Percentiles rank a stretch among this genome's conserved stretches.
Evolutionary conservation across 106 monocot genomes (phyloP).

Genomic region (Dendrobium officinale): DNA sequence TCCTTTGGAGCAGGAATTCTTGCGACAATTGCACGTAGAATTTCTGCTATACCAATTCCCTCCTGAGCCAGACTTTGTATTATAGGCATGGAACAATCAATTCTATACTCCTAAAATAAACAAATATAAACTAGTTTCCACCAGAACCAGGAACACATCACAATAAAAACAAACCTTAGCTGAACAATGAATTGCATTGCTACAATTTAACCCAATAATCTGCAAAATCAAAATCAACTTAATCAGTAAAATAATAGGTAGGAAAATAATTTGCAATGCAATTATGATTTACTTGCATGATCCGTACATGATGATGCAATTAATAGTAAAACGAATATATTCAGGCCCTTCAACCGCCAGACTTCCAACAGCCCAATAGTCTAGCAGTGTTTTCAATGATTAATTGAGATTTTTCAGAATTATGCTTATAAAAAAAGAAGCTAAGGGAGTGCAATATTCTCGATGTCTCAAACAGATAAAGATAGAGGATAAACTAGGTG

Average conservation of each 20-base stretch:
- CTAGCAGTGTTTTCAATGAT: background rate
- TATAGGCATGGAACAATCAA: conserved; percentile 1
- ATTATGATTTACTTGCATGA: background rate
- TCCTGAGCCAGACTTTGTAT: conserved; percentile 42
- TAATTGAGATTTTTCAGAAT: background rate
- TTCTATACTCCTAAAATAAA: background rate
- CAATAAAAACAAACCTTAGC: conserved; percentile 66
- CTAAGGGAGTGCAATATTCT: background rate
- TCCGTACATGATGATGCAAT: background rate
- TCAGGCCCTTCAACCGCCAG: background rate
- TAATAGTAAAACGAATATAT: background rate
- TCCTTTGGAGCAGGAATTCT: conserved; percentile 77
- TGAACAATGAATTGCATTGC: conserved; percentile 82
- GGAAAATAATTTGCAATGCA: background rate
- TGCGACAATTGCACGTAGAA: conserved; percentile 69
- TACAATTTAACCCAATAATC: conserved; percentile 95
- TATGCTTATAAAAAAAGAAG: background rate
- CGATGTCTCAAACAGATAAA: background rate
- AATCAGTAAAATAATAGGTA: background rate
- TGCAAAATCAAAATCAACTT: conserved; percentile 22
- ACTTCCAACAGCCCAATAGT: background rate
- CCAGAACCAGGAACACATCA: background rate
- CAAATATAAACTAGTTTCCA: background rate
- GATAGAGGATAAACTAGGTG: too few relatives aligned
- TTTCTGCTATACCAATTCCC: conserved; percentile 85